phyloP scores from a whole-genome alignment of 768 basidiomycete genomes.

The Kwoniella pini region DNA sequence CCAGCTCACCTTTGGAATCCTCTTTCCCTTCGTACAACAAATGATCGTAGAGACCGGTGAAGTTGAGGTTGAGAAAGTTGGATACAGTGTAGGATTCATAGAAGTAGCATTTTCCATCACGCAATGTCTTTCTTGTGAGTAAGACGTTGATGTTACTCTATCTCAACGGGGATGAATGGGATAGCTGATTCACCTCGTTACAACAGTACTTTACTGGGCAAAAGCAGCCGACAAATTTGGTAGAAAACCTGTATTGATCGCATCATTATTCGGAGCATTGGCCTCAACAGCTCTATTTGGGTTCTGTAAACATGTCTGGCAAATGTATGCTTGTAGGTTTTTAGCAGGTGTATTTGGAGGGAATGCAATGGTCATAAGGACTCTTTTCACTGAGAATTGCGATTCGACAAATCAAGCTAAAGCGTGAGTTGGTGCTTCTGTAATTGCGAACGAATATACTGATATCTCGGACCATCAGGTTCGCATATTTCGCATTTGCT shows the following conservation, averaged over 20 bases:
- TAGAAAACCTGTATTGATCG: slow-evolving; percentile 27
- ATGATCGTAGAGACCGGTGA: slow-evolving; percentile 33
- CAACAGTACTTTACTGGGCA: slow-evolving; percentile 24
- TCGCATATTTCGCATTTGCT: slow-evolving; percentile 32
- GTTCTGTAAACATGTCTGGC: slow-evolving; percentile 25
- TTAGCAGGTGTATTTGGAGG: slow-evolving; percentile 29
- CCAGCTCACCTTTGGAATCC: slow-evolving; percentile 30
- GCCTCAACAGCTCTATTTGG: slow-evolving; percentile 21
- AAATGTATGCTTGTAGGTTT: slow-evolving; percentile 29
- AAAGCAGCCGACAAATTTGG: slow-evolving; percentile 26
- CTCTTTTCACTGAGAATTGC: slow-evolving; percentile 28
- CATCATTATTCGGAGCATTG: slow-evolving; percentile 28
- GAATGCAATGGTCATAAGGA: slow-evolving; percentile 30
- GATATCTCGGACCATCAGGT: slow-evolving; percentile 1
- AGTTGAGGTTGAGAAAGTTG: slow-evolving; percentile 27
- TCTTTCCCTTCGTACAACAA: slow-evolving; percentile 31
- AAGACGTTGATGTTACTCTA: not conserved
- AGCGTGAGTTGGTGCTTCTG: slow-evolving; percentile 19
- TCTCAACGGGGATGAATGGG: too few species aligned
- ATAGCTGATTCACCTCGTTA: not conserved
- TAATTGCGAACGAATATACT: not conserved
- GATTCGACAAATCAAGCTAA: slow-evolving; percentile 24
- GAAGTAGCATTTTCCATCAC: slow-evolving; percentile 31
- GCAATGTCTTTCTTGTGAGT: slow-evolving; percentile 25
- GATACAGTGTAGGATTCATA: slow-evolving; percentile 27